phyloP scores from a whole-genome alignment of 768 basidiomycete species.

The Phaffia australis region DNA sequence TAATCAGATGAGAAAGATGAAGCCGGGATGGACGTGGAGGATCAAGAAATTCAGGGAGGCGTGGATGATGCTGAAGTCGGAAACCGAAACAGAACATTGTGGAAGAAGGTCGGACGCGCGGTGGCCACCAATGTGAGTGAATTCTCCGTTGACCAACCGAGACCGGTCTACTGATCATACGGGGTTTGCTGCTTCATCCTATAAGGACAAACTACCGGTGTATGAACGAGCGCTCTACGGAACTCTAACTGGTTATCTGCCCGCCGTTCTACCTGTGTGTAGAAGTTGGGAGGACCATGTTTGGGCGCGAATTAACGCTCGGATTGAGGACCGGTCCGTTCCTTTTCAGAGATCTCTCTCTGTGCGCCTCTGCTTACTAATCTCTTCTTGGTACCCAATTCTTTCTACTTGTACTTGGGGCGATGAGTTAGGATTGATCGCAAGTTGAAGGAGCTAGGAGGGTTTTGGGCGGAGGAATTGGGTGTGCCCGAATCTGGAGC shows the following conservation, averaged over 20 bases:
- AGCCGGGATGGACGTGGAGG: constrained; percentile 33
- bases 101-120: constrained; percentile 76
- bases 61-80: constrained; percentile 52
- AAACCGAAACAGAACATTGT: constrained; percentile 63
- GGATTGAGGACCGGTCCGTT: constrained; percentile 50
- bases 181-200: neutral
- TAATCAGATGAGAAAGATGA: constrained; percentile 39
- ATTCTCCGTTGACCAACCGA: constrained; percentile 1
- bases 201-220: constrained; percentile 50
- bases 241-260: constrained; percentile 58
- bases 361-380: neutral
- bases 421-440: constrained; percentile 45
- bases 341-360: neutral
- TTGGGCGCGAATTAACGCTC: constrained; percentile 75
- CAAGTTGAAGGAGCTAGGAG: constrained; percentile 53
- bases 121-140: constrained; percentile 62
- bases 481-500: constrained; percentile 52
- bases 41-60: neutral
- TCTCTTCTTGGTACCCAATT: constrained; percentile 40
- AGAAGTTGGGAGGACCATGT: constrained; percentile 90
- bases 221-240: constrained; percentile 81
- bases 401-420: neutral
- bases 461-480: constrained; percentile 74
- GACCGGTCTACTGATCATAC: neutral
- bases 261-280: constrained; percentile 59